A percentile compares a stretch with the other conserved stretches of the same genome.
These are phyloP conservation scores for Melampsora americana DNA, from an alignment of 1,284 basidiomycete genomes.

Conservation along the genomic window DNA sequence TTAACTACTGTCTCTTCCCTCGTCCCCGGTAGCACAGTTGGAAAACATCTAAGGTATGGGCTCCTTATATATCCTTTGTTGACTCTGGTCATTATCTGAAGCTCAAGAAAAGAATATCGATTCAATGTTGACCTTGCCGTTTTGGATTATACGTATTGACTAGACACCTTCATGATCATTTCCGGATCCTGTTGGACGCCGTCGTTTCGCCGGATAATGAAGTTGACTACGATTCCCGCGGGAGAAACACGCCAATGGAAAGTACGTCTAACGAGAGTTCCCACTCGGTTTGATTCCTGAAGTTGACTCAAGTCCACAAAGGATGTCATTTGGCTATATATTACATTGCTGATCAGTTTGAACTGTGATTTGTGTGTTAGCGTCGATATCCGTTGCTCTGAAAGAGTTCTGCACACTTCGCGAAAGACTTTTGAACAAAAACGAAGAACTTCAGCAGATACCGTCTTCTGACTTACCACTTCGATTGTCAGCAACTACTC, in stretches of 20 bases:
- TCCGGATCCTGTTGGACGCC: background rate
- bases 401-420: too few species aligned
- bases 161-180: conserved; percentile 35
- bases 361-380: too few species aligned
- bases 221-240: conserved; percentile 10
- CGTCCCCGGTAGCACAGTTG: conserved; percentile 24
- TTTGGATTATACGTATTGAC: background rate
- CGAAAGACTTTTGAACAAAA: too few species aligned
- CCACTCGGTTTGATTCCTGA: background rate
- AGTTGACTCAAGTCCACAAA: background rate
- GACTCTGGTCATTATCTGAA: too few species aligned
- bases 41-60: conserved; percentile 30
- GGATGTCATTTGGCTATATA: too few species aligned
- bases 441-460: too few species aligned
- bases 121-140: background rate
- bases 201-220: background rate
- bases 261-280: conserved; percentile 8
- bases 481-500: too few species aligned
- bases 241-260: conserved; percentile 16
- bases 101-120: background rate
- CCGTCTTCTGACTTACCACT: too few species aligned
- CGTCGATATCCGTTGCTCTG: too few species aligned
- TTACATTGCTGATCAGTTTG: too few species aligned
- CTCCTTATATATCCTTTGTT: background rate
- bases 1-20: conserved; percentile 14